These are phyloP conservation scores for Mycena sanguinolenta DNA, from an alignment of 768 basidiomycete species.

Conservation along the genomic window DNA sequence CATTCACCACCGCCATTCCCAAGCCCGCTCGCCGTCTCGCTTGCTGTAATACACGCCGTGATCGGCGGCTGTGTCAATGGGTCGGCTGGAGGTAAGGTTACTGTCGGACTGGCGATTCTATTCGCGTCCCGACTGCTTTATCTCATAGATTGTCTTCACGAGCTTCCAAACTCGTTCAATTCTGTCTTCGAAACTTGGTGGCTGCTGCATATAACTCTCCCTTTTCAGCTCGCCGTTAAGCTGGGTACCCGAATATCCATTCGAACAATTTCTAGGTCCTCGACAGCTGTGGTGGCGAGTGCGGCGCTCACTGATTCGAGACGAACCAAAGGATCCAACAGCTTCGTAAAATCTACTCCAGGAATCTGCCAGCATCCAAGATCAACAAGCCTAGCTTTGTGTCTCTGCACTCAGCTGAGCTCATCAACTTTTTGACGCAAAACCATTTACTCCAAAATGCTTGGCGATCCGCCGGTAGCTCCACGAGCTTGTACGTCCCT, in stretches of 20 bases:
- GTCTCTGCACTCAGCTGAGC: background rate
- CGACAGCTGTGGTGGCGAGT: conserved; percentile 16
- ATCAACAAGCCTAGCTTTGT: conserved; percentile 26
- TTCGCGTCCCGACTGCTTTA: conserved; percentile 32
- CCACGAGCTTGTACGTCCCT: conserved; percentile 18
- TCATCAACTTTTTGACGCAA: conserved; percentile 16
- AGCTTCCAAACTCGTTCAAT: conserved; percentile 17
- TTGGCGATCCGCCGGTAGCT: conserved; percentile 1
- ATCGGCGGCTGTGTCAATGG: conserved; percentile 34
- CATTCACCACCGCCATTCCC: conserved; percentile 47
- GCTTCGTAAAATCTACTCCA: conserved; percentile 15
- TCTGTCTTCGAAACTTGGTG: conserved; percentile 22
- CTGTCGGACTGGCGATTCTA: conserved; percentile 47
- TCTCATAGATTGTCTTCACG: conserved; percentile 18
- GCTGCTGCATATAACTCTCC: conserved; percentile 29
- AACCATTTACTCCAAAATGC: conserved; percentile 12
- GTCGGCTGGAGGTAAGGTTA: conserved; percentile 37
- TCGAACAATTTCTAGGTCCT: conserved; percentile 18
- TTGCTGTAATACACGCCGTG: conserved; percentile 39
- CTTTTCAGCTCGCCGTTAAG: conserved; percentile 29
- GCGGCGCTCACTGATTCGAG: background rate
- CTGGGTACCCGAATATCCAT: conserved; percentile 25
- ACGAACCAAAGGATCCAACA: conserved; percentile 18
- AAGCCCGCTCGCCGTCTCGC: conserved; percentile 13
- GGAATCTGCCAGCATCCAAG: conserved; percentile 26